These are phyloP conservation scores for Phlegmacium glaucopus DNA, from an alignment of 768 basidiomycete genomes.

Conservation along the genomic window DNA sequence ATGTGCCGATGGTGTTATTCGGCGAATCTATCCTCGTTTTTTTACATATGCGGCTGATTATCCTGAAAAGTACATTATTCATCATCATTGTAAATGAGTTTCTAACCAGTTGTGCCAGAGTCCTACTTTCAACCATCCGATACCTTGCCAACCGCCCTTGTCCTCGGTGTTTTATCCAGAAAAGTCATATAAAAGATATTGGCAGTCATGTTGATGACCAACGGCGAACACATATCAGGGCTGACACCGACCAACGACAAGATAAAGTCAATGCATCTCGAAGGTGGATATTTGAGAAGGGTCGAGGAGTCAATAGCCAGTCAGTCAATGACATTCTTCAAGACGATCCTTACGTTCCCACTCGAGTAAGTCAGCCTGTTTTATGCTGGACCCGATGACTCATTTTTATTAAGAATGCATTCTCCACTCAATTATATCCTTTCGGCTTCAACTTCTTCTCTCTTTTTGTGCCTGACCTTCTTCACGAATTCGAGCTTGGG, in stretches of 20 bases:
- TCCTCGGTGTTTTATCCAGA: conserved; percentile 23
- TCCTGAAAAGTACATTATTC: conserved; percentile 30
- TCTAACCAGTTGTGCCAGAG: conserved; percentile 3
- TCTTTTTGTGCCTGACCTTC: conserved; percentile 26
- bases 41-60: conserved; percentile 35
- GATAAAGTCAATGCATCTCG: neutral
- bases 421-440: conserved; percentile 12
- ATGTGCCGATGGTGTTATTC: conserved; percentile 25
- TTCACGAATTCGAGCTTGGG: conserved; percentile 37
- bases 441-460: conserved; percentile 20
- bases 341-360: neutral
- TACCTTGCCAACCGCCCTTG: conserved; percentile 19
- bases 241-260: conserved; percentile 1
- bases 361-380: neutral
- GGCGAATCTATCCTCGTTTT: conserved; percentile 27
- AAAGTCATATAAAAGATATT: conserved; percentile 19
- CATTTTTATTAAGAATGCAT: conserved; percentile 22
- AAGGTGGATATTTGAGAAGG: neutral
- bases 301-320: neutral
- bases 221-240: conserved; percentile 6
- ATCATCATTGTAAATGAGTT: conserved; percentile 7
- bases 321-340: neutral
- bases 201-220: conserved; percentile 19
- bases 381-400: neutral
- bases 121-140: neutral